Evolutionary conservation across 306 rosid species (phyloP).

Genomic region (Hippophae tibetana): DNA sequence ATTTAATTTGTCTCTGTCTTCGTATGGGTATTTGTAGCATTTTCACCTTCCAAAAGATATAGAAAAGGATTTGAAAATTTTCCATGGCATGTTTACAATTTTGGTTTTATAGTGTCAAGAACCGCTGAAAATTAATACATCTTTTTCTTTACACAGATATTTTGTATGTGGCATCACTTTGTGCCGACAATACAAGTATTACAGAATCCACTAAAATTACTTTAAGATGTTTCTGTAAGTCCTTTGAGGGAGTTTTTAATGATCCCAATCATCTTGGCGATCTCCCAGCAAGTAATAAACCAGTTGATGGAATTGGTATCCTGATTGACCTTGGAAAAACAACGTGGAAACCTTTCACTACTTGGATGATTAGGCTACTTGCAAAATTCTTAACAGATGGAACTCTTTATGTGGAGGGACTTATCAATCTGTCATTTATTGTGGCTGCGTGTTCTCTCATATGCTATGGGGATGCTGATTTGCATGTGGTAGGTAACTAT

Average conservation of each 20-base stretch:
- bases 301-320: conserved; percentile 55
- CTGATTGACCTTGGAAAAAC: conserved; percentile 45
- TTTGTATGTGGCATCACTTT: conserved; percentile 40
- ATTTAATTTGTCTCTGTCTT: too few relatives aligned
- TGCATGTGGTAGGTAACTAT: conserved; percentile 62
- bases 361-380: conserved; percentile 76
- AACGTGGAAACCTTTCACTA: conserved; percentile 75
- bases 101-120: not conserved
- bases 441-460: conserved; percentile 62
- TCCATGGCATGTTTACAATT: not conserved
- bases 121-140: not conserved
- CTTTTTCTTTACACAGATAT: conserved; percentile 41
- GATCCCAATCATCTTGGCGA: conserved; percentile 54
- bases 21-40: too few relatives aligned
- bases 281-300: conserved; percentile 45
- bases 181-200: conserved; percentile 20
- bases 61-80: not conserved
- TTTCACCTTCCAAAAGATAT: not conserved
- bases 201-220: conserved; percentile 33
- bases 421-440: conserved; percentile 50
- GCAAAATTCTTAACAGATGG: conserved; percentile 74
- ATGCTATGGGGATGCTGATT: conserved; percentile 73
- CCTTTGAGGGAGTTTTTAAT: conserved; percentile 33
- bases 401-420: conserved; percentile 79
- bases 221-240: conserved; percentile 54